Base-by-base conservation (phyloP, 2,329 filamentous ascomycete species). In the Aspergillus fructus region DNA sequence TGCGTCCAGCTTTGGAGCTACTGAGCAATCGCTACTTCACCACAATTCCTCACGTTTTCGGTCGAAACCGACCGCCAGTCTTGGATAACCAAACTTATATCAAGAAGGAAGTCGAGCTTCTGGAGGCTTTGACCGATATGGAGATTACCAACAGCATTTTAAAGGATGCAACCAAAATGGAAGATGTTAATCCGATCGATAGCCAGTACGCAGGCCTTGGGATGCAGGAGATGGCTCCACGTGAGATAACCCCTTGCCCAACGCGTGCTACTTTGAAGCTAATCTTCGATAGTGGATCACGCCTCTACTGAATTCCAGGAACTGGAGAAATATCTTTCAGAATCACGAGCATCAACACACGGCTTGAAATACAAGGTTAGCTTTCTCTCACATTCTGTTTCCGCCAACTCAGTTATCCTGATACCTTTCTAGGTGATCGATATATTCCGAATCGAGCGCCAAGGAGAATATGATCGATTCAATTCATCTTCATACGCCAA, bases 41-140 rank as follows among this genome's bases (percentile, higher is more conserved):
- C 0, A 77, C 89, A 41, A 96, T 96, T 60, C 92, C 92, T 0
- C 91, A 96, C 68, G 83, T 78, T 33, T 93, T 94, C 71, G 90
- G 91, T 8, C 87, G 90, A 33, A 83, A 84, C 45, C 81, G 87
- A 0, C 90, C 91, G 0, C 89, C 89, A 0, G 68, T 93, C 63
- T 89, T 96, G 65, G 71, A 71, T 34, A 76, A 76, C 40, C 69
- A 83, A 19, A 63, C 64, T 1, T 73, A 82, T 62, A 81, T 96
- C 65, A 91, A 93, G 76, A 82, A 77, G 65, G 91, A 96, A 74
- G 83, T 93, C 64, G 88, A 90, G 45, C 81, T 96, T 63, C 83
- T 96, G 1, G 90, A 96, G 67, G 89, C 86, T 59, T 77, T 96
- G 69, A 88, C 86, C 2, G 90, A 94, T 67, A 93, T 96, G 89